A percentile compares a stretch with the other conserved stretches of the same genome.
Evolutionary conservation across 768 basidiomycete genomes (phyloP).

Genomic region (Royoungia palumana): DNA sequence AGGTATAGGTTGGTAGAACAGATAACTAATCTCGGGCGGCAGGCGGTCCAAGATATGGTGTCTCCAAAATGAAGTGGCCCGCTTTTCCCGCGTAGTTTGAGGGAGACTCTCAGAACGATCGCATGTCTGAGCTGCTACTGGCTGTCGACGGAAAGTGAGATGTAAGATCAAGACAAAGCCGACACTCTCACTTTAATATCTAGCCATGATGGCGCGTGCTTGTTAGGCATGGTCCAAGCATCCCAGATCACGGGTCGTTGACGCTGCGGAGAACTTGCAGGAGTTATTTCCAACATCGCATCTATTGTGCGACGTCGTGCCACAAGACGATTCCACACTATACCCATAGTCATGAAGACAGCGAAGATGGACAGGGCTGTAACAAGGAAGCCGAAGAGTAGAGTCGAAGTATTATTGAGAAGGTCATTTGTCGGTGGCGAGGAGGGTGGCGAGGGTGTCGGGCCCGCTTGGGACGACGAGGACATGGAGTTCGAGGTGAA

Average conservation of each 20-base stretch:
- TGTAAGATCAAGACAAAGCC: slow-evolving; percentile 9
- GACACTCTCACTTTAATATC: slow-evolving; percentile 21
- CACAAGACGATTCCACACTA: slow-evolving; percentile 34
- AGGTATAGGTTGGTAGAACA: slow-evolving; percentile 23
- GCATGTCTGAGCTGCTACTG: slow-evolving; percentile 18
- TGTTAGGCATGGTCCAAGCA: slow-evolving; percentile 10
- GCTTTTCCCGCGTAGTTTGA: slow-evolving; percentile 5
- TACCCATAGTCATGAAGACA: slow-evolving; percentile 28
- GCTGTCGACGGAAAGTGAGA: slow-evolving; percentile 14
- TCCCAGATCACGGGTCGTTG: slow-evolving; percentile 26
- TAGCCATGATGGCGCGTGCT: slow-evolving; percentile 8
- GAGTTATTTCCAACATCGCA: slow-evolving; percentile 7
- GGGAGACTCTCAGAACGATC: not conserved
- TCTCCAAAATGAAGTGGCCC: slow-evolving; percentile 20
- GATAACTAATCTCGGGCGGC: slow-evolving; percentile 28
- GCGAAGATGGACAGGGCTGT: slow-evolving; percentile 30
- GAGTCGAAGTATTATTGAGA: slow-evolving; percentile 17
- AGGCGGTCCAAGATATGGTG: slow-evolving; percentile 9
- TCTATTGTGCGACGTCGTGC: slow-evolving; percentile 28
- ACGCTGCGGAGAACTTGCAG: not conserved
- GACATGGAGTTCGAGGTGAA: slow-evolving; percentile 20
- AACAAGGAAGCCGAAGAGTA: slow-evolving; percentile 33
- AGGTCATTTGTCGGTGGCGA: not conserved
- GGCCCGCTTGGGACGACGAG: slow-evolving; percentile 8
- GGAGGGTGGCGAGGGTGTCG: not conserved